These are phyloP conservation scores for Phytophthora ohioensis DNA, from an alignment of 352 stramenopile genomes.

Conservation along the genomic window DNA sequence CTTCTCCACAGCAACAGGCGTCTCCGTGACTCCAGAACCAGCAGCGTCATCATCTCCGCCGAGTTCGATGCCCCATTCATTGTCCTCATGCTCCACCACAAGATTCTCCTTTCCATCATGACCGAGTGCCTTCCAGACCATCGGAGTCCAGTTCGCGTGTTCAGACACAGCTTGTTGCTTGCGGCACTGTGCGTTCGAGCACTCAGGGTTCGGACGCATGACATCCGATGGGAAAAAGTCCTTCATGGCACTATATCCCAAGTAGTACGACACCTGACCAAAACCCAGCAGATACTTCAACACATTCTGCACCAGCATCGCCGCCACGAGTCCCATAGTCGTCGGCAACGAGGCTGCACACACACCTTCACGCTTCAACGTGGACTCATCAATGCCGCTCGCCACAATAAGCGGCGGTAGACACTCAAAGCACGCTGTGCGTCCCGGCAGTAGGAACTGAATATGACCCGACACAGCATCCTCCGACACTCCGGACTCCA, in stretches of 20 bases:
- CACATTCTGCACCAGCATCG: slow-evolving; percentile 89
- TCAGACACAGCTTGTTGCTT: slow-evolving; percentile 64
- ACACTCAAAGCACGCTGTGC: slow-evolving; percentile 92
- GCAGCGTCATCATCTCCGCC: slow-evolving; percentile 32
- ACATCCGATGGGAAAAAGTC: slow-evolving; percentile 89
- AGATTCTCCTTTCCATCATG: slow-evolving; percentile 59
- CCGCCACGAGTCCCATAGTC: slow-evolving; percentile 90
- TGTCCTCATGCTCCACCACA: slow-evolving; percentile 73
- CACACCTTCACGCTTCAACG: slow-evolving; percentile 89
- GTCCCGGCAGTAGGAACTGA: slow-evolving; percentile 85
- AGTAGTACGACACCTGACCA: slow-evolving; percentile 89
- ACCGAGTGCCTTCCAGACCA: slow-evolving; percentile 72
- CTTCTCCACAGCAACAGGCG: slow-evolving; percentile 13
- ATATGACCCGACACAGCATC: slow-evolving; percentile 92
- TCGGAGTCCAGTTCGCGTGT: slow-evolving; percentile 68
- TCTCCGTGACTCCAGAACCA: slow-evolving; percentile 8
- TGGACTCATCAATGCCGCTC: slow-evolving; percentile 87
- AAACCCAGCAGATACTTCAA: slow-evolving; percentile 90
- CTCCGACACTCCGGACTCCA: slow-evolving; percentile 93
- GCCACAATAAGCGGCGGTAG: slow-evolving; percentile 88
- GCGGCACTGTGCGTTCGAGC: slow-evolving; percentile 79
- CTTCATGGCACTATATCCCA: slow-evolving; percentile 89
- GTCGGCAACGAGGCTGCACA: slow-evolving; percentile 90
- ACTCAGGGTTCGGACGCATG: slow-evolving; percentile 88
- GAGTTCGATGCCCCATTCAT: slow-evolving; percentile 91